phyloP scores from a whole-genome alignment of 148 eudicot species.

The Chenopodium quinoa region DNA sequence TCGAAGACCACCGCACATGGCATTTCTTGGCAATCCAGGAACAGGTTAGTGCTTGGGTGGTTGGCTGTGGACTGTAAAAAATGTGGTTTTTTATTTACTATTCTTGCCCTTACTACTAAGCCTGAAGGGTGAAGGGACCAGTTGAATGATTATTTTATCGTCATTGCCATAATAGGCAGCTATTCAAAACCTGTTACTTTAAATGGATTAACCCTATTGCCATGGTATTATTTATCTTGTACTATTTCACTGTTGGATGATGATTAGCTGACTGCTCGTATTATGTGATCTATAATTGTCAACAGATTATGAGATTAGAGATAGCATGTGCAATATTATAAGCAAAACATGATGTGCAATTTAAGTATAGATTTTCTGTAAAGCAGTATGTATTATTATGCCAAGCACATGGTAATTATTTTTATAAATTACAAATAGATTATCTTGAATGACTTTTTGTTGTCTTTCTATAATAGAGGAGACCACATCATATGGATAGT shows the following conservation, averaged over 20 bases:
- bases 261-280: not conserved
- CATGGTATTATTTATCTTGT: not conserved
- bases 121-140: no score
- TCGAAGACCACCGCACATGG: constrained; percentile 97
- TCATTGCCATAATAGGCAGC: no score
- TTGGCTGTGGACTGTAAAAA: not conserved
- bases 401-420: not conserved
- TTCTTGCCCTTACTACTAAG: no score
- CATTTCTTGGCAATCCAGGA: constrained; percentile 98
- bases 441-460: constrained; percentile 1
- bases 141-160: no score
- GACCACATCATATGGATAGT: not conserved
- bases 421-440: not conserved
- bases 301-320: not conserved
- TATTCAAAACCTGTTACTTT: not conserved
- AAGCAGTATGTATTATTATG: constrained; percentile 13
- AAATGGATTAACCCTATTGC: not conserved
- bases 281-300: not conserved
- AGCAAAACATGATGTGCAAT: not conserved
- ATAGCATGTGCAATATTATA: not conserved
- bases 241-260: not conserved
- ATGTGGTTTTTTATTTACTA: no score
- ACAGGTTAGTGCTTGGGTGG: constrained; percentile 55
- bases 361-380: constrained; percentile 1
- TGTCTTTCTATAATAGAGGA: not conserved